Conservation (phyloP, 176 grass and related monocot species). For the Avena eriantha region DNA sequence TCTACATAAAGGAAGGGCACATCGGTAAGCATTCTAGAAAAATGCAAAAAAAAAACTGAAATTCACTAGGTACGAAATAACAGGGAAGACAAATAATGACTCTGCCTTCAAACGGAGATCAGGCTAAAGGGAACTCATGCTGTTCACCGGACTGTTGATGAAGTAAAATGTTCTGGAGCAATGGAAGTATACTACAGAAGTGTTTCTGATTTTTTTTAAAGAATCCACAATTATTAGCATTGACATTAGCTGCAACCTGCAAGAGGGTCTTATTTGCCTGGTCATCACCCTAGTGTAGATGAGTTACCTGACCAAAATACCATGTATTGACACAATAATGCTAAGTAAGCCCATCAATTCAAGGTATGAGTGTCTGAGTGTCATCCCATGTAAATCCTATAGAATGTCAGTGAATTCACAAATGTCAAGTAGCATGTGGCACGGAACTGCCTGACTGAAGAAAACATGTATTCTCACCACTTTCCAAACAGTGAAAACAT, state of each 20-base stretch:
- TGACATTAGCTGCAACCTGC: neutral
- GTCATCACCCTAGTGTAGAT: neutral
- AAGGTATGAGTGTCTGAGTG: neutral
- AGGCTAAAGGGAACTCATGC: neutral
- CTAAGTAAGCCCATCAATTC: constrained; percentile 11
- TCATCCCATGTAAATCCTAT: neutral
- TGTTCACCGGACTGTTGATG: neutral
- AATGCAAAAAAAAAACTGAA: neutral
- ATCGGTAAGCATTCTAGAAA: constrained; percentile 31
- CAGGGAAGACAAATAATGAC: neutral
- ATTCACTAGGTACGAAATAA: neutral
- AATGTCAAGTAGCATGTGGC: neutral
- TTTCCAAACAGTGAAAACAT: constrained; percentile 36
- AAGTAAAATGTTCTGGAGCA: neutral
- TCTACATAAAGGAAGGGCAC: constrained; percentile 52
- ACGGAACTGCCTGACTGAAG: neutral
- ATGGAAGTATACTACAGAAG: neutral
- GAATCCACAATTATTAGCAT: neutral
- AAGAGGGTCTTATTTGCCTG: neutral
- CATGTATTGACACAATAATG: constrained; percentile 2
- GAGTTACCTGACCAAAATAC: neutral
- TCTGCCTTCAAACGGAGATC: neutral
- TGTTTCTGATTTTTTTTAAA: neutral
- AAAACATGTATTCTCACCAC: neutral
- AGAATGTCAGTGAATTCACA: neutral